Evolutionary conservation across 1,284 basidiomycete genomes (phyloP).

Genomic region (Caloboletus firmus): DNA sequence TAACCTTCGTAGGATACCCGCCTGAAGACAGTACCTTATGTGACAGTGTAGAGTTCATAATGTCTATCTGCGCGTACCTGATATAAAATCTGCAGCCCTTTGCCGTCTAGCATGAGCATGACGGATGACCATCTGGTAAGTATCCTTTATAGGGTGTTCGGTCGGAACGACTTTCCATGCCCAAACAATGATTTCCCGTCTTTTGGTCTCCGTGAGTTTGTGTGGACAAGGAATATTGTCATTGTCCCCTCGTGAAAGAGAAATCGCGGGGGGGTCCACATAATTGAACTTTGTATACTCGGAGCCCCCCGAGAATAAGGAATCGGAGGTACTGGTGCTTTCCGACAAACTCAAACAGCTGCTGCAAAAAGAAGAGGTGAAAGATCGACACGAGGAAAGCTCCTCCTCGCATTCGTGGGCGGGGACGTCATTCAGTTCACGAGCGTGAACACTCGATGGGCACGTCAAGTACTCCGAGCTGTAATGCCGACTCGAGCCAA

Average conservation of each 20-base stretch:
- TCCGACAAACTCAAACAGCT: constrained; percentile 20
- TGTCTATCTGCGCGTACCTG: constrained; percentile 12
- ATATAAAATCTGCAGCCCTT: neutral
- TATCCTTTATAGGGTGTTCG: constrained; percentile 28
- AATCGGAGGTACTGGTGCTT: constrained; percentile 7
- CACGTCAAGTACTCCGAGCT: constrained; percentile 32
- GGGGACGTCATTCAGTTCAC: neutral
- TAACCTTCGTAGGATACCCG: neutral
- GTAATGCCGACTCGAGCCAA: constrained; percentile 7
- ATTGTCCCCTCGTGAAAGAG: neutral
- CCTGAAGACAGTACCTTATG: constrained; percentile 1
- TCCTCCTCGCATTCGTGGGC: neutral
- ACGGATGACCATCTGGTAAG: constrained; percentile 22
- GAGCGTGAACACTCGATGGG: constrained; percentile 9
- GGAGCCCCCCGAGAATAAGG: constrained; percentile 5
- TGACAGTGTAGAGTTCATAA: constrained; percentile 13
- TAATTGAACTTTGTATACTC: neutral
- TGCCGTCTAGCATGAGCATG: neutral
- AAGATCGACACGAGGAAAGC: constrained; percentile 11
- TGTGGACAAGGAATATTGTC: neutral
- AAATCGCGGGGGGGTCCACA: constrained; percentile 9
- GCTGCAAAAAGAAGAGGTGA: constrained; percentile 26
- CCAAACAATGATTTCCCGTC: constrained; percentile 22
- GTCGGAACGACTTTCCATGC: constrained; percentile 15
- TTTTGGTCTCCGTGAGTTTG: constrained; percentile 14